Evolutionary conservation across 2,329 filamentous ascomycete species (phyloP).

Genomic region (Colletotrichum tabaci): DNA sequence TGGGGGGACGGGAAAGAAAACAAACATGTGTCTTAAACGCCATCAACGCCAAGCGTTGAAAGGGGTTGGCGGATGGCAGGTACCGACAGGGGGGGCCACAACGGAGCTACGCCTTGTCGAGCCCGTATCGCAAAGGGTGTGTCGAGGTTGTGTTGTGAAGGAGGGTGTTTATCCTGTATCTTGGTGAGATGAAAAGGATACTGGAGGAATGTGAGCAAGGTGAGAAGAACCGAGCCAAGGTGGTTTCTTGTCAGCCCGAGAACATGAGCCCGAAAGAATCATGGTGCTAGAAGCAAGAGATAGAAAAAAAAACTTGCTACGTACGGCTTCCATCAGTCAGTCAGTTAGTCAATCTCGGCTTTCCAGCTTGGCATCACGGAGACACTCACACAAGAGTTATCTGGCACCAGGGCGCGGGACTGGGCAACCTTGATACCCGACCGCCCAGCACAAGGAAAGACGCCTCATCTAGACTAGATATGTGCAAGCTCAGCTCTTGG

Average conservation of each 20-base stretch:
- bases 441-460: conserved; percentile 1
- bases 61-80: conserved; percentile 18
- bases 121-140: background rate
- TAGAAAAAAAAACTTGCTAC: background rate
- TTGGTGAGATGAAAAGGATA: background rate
- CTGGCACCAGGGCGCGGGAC: conserved; percentile 3
- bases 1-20: conserved; percentile 16
- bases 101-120: conserved; percentile 4
- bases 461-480: background rate
- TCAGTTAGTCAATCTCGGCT: background rate
- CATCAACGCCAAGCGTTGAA: conserved; percentile 24
- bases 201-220: no score
- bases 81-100: conserved; percentile 12
- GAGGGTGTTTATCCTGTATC: no score
- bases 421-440: conserved; percentile 11
- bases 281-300: background rate
- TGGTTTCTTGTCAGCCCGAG: no score
- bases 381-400: background rate
- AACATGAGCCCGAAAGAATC: background rate
- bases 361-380: background rate
- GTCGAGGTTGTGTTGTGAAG: background rate
- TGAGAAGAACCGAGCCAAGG: background rate
- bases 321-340: background rate
- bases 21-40: conserved; percentile 14
- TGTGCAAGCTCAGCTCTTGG: conserved; percentile 20